These are phyloP conservation scores for Backusella circina DNA, from an alignment of 192 early-diverging fungal species.

Conservation along the genomic window DNA sequence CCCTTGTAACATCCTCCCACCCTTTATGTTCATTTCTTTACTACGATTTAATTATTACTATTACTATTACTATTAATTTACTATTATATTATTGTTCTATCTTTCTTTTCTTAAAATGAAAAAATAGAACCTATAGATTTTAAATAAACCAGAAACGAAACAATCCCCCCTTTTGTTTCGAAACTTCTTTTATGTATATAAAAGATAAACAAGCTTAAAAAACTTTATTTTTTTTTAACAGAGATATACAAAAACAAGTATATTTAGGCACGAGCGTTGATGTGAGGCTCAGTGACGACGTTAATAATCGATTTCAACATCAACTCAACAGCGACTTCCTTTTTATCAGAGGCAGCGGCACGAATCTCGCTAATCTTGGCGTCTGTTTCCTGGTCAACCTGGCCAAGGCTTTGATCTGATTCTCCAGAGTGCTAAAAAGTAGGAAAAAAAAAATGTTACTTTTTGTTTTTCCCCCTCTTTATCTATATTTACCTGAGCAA, in stretches of 20 bases:
- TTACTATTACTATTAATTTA: neutral
- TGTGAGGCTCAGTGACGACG: conserved; percentile 68
- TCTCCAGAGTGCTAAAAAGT: conserved; percentile 69
- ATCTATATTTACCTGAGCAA: conserved; percentile 52
- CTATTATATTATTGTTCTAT: neutral
- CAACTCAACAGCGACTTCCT: conserved; percentile 62
- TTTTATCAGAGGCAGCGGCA: conserved; percentile 57
- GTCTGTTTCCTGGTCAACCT: conserved; percentile 70
- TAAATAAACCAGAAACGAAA: neutral
- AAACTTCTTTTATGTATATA: neutral
- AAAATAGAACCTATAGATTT: neutral
- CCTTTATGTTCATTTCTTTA: neutral
- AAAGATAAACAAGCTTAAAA: neutral
- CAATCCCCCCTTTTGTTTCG: neutral
- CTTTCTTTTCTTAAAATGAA: neutral
- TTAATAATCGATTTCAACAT: conserved; percentile 59
- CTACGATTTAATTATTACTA: neutral
- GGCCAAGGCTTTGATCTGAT: conserved; percentile 56
- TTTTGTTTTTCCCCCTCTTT: neutral
- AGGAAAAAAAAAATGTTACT: neutral
- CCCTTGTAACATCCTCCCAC: neutral
- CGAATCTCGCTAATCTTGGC: conserved; percentile 61
- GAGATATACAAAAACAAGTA: neutral
- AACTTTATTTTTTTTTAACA: conserved; percentile 2
- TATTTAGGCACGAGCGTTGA: conserved; percentile 33